Evolutionary conservation across 352 stramenopile genomes (phyloP), one percentile per base, ranked within the genome.

Genomic region (Blastocystis sp.): DNA sequence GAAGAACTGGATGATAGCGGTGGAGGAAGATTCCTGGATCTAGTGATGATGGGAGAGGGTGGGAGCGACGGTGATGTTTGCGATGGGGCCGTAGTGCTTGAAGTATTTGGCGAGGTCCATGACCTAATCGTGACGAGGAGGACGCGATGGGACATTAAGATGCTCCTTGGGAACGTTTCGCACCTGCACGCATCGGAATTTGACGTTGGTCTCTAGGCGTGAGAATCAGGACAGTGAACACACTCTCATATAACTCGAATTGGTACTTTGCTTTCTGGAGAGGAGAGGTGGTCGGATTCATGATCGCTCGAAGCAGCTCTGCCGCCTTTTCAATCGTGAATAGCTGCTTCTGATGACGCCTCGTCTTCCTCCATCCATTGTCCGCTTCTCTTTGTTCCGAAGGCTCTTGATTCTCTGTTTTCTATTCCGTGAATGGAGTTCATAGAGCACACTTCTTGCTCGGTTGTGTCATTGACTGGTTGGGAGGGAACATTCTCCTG

Each of bases 91-190:
- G 53, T 84, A 84, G 61, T 84, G 56, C 56, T 84, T 28, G 40
- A 84, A 84, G 60, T 84, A 59, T 28, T 84, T 84, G 11, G 74
- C 74, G 14, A 84, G 28, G 2, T 76, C 52, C n/a, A 48, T 76
- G 28, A 76, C 23, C 66, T 76, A 48, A 2, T 2, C n/a, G 48
- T 76, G 34, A 48, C 1, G 38, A n/a, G 38, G 4, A 7, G 1
- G 66, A n/a, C 1, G n/a, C 14, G 43, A 67, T 23, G 19, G 11
- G 21, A 84, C 56, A 23, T 69, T 34, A n/a, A 84, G 74, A 23
- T 67, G 9, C 38, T 69, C 60, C 48, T 21, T 21, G 19, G 74
- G 74, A 21, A 84, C 69, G 21, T 84, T 84, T 1, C 21, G 65
- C 40, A 84, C 74, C 23, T 60, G 21, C 17, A 84, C 53, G 19